Base-by-base conservation (phyloP, 108 stramenopile genomes). In the Stephanodiscus minutulus region DNA sequence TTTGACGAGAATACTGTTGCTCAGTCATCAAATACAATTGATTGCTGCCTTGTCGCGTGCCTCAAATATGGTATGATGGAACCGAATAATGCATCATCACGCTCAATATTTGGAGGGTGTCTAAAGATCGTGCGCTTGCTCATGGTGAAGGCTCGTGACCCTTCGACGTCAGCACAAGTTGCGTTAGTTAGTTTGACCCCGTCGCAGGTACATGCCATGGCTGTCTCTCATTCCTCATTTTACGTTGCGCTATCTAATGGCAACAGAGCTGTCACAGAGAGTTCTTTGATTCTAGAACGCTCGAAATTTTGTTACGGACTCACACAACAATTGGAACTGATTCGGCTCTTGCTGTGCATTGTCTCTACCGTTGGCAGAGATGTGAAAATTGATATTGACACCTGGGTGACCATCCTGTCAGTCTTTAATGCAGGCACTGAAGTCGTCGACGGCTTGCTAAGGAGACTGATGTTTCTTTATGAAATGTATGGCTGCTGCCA, bases 281-380 rank as follows among this genome's bases (percentile, higher is more conserved):
- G 15, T 21, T 43, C 25, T 9, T 13, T 33, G 61, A 22, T 28
- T 21, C 18, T 12, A 41, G n/a, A 33, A 22, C 33, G 29, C 10
- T 22, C 39, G 25, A 28, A 31, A 13, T 63, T 65, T 76, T 76
- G 62, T 59, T 25, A 62, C 4, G 61, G 49, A 24, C 69, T 76
- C 24, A 35, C 59, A 27, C 68, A 70, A 46, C 68, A 80, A 48
- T 61, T 43, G 43, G 81, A 77, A 44, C 33, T 86, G 0, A 60
- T 87, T 18, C 62, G 61, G 37, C 72, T 90, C 36, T 64, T 90
- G 43, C 54, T 86, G 44, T 57, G 64, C 61, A 86, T 82, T 52
- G 65, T 82, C 20, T 64, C 80, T 20, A 61, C 70, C n/a, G 77
- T 83, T 36, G 46, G 63, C 4, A 48, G 64, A 10, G 15, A 69